Conservation (phyloP, 2,329 filamentous ascomycete genomes). For the Talaromyces sp. region DNA sequence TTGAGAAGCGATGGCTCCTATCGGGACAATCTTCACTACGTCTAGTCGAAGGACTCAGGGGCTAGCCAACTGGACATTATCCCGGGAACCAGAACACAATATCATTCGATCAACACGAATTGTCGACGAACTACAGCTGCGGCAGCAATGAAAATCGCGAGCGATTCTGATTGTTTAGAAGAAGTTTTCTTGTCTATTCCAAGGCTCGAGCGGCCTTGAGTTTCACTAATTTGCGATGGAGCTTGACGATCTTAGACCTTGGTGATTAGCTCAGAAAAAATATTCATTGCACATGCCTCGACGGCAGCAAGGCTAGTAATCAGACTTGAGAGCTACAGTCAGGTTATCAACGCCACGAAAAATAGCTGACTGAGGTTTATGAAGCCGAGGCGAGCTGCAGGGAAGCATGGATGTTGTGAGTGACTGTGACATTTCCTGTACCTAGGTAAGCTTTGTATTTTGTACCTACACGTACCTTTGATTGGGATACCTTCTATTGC, state of each 20-base stretch:
- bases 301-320: neutral
- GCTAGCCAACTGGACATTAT: neutral
- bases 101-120: neutral
- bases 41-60: neutral
- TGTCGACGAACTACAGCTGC: neutral
- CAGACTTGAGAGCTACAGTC: neutral
- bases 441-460: neutral
- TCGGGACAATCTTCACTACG: neutral
- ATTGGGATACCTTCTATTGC: neutral
- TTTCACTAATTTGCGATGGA: neutral
- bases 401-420: neutral
- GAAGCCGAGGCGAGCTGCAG: neutral
- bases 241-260: neutral
- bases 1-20: neutral
- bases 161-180: neutral
- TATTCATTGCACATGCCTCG: neutral
- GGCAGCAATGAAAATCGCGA: too few species aligned
- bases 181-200: neutral
- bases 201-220: neutral
- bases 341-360: neutral
- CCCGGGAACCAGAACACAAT: neutral
- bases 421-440: neutral
- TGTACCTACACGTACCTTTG: neutral
- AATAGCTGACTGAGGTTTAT: neutral
- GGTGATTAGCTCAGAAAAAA: neutral